Evolutionary conservation across 2,329 filamentous ascomycete species (phyloP).

Genomic region (Fonsecaea erecta): DNA sequence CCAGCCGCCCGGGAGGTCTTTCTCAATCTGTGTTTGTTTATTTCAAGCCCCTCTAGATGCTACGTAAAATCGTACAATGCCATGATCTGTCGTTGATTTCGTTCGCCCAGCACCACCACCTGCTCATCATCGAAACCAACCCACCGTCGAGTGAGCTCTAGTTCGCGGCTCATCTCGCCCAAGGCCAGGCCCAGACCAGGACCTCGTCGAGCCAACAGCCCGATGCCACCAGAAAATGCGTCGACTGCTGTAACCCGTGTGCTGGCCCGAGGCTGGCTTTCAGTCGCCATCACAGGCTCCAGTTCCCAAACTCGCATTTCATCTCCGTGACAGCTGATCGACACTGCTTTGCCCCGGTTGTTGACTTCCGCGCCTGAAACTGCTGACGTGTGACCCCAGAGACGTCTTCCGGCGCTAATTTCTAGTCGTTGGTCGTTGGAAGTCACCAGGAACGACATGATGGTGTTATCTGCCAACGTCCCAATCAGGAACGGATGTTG

Average conservation of each 20-base stretch:
- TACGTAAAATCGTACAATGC: slow-evolving; percentile 87
- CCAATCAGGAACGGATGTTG: slow-evolving; percentile 84
- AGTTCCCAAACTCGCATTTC: slow-evolving; percentile 88
- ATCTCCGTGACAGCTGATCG: slow-evolving; percentile 79
- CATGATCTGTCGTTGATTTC: slow-evolving; percentile 69
- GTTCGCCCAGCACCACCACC: slow-evolving; percentile 82
- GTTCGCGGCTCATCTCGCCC: slow-evolving; percentile 45
- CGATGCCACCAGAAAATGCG: slow-evolving; percentile 31
- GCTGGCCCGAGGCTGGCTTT: slow-evolving; percentile 54
- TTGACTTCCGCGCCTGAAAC: slow-evolving; percentile 86
- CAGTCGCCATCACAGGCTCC: slow-evolving; percentile 59
- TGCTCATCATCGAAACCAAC: slow-evolving; percentile 91
- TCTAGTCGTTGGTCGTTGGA: slow-evolving; percentile 69
- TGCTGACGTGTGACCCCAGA: slow-evolving; percentile 91
- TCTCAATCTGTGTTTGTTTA: neutral
- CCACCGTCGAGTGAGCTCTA: slow-evolving; percentile 62
- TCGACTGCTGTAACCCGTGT: slow-evolving; percentile 55
- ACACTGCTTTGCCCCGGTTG: slow-evolving; percentile 82
- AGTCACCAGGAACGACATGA: slow-evolving; percentile 79
- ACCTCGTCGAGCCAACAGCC: slow-evolving; percentile 39
- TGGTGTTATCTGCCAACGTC: slow-evolving; percentile 83
- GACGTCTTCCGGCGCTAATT: slow-evolving; percentile 72
- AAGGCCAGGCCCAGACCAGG: slow-evolving; percentile 43
- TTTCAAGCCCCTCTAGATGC: slow-evolving; percentile 1
- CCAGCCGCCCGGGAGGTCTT: neutral